Evolutionary conservation across 163 green algal species (phyloP), one percentile per base, ranked within the genome.

Genomic region (Scenedesmus sp.): DNA sequence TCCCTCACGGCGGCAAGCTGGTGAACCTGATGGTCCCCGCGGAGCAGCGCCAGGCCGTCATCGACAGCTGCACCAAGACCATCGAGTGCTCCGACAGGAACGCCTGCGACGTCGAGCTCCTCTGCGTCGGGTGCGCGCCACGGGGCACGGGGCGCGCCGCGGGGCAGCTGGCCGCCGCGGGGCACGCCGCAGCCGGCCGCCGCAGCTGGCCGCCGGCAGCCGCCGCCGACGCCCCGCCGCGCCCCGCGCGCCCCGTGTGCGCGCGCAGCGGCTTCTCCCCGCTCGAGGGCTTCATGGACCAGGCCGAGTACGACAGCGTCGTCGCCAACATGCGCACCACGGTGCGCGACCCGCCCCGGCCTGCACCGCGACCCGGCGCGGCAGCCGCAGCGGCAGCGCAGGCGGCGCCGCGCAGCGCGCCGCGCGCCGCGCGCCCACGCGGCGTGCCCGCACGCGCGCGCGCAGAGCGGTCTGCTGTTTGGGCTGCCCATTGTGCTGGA

Each of bases 31-130:
- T 97, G 91, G 75, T 93, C 18, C 80, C 86, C 18, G 80, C 89
- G 36, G 73, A 74, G 48, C 58, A 96, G 84, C 91, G 91, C 71
- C 80, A 87, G 20, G 86, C 89, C 3, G 39, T 90, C 13, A 78
- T 89, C 28, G 79, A 79, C 42, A 70, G 66, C 56, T 92, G 86
- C 87, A 96, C 74, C 83, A 92, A 94, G 77, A 92, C 85, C 44
- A 80, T 98, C 4, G 92, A 98, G 82, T 88, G 95, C 51, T 93
- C 80, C 56, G 94, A 99, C 87, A 90, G 96, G 67, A 97, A 98
- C 67, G 95, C 96, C 18, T 99, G 96, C 85, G 96, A 99, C 74
- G 92, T 98, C 11, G 96, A 99, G 90, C 93, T 99, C 72, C 92
- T 99, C 3, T 83, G 63, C 26, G 90, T 97, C 31, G 94, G 94